Percentiles rank a stretch among this genome's conserved stretches.
phyloP scores from a whole-genome alignment of 2,329 filamentous ascomycete genomes.

The Metarhizium rileyi region DNA sequence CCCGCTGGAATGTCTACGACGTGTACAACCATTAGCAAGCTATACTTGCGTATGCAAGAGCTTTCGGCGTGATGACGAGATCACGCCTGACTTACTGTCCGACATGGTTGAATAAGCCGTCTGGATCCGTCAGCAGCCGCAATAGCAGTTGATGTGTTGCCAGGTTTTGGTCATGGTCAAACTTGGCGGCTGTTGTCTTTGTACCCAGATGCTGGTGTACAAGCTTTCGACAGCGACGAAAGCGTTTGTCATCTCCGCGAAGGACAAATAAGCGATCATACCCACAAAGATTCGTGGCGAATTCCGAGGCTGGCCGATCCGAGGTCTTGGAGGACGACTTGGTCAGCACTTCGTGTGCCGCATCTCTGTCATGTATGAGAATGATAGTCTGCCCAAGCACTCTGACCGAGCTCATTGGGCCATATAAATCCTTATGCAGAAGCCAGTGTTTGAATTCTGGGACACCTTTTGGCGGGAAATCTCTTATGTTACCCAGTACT shows the following conservation, averaged over 20 bases:
- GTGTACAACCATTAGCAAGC: background rate
- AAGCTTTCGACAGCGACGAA: constrained; percentile 33
- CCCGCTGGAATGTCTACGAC: constrained; percentile 10
- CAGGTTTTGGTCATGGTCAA: constrained; percentile 30
- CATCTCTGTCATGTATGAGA: constrained; percentile 26
- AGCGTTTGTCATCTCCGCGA: constrained; percentile 27
- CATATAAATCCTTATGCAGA: constrained; percentile 9
- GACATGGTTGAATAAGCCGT: constrained; percentile 29
- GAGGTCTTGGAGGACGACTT: constrained; percentile 25
- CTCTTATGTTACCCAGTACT: constrained; percentile 6
- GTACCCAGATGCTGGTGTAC: constrained; percentile 34
- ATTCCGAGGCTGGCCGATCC: constrained; percentile 21
- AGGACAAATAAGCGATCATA: constrained; percentile 5
- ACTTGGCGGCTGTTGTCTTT: constrained; percentile 26
- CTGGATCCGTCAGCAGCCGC: constrained; percentile 28
- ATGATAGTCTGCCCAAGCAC: constrained; percentile 30
- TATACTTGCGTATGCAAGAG: no score
- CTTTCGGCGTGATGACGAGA: no score
- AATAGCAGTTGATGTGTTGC: constrained; percentile 35
- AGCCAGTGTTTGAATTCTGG: constrained; percentile 6
- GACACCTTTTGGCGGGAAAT: background rate
- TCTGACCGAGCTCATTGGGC: constrained; percentile 35
- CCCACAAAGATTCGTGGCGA: constrained; percentile 27
- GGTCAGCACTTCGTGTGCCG: constrained; percentile 28
- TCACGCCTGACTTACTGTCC: constrained; percentile 27